Evolutionary conservation across 148 eudicot species (phyloP).

Genomic region (Linanthus parryae): DNA sequence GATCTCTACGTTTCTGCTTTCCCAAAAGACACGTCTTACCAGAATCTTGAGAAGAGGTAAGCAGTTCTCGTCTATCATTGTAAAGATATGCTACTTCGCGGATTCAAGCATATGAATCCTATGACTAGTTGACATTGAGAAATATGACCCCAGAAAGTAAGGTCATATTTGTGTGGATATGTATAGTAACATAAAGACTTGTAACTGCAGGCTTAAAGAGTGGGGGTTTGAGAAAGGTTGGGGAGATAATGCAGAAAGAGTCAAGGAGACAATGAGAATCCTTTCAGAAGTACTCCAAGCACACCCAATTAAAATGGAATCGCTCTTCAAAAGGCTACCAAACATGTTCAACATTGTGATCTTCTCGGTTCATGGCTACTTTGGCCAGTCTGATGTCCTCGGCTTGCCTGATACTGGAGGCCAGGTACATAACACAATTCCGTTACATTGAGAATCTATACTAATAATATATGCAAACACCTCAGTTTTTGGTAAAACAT

Average conservation of each 20-base stretch:
- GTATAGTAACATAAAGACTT: too few relatives aligned
- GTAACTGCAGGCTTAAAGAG: constrained; percentile 37
- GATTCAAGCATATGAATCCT: too few relatives aligned
- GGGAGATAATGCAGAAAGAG: constrained; percentile 53
- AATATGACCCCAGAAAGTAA: too few relatives aligned
- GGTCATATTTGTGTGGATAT: too few relatives aligned
- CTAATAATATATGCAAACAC: too few relatives aligned
- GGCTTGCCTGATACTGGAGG: constrained; percentile 76
- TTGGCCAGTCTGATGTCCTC: constrained; percentile 60
- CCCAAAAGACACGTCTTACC: constrained; percentile 39
- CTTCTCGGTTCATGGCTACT: constrained; percentile 57
- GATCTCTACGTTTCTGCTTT: constrained; percentile 40
- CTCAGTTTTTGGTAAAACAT: too few relatives aligned
- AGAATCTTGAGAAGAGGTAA: constrained; percentile 41
- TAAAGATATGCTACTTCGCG: background rate
- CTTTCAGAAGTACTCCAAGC: constrained; percentile 62
- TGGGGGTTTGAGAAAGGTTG: constrained; percentile 75
- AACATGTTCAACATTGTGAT: constrained; percentile 42
- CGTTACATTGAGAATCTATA: too few relatives aligned
- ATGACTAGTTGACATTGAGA: too few relatives aligned
- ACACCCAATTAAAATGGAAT: constrained; percentile 36
- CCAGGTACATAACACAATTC: constrained; percentile 52
- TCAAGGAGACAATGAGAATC: constrained; percentile 38
- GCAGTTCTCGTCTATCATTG: background rate
- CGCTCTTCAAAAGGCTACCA: constrained; percentile 45